Evolutionary conservation across 306 rosid genomes (phyloP), one percentile per base, ranked within the genome.

Genomic region (Rosa multiflora): DNA sequence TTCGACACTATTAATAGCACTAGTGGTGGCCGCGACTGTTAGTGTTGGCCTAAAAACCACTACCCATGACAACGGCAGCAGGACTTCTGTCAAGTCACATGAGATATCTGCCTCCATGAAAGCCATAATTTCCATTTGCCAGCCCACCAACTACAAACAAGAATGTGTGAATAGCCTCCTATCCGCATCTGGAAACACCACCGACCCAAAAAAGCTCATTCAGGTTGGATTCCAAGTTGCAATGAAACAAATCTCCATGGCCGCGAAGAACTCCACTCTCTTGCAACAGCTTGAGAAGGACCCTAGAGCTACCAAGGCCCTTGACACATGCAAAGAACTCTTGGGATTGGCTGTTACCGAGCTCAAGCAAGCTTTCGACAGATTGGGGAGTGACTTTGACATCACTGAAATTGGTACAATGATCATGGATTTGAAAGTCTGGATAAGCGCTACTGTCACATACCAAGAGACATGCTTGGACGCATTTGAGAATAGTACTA

Each of bases 391-490:
- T 0, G 72, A 51, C 0, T 87, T 85, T 11, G 86, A 92, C 9
- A 48, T 81, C 4, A 37, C 39, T 8, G 58, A 80, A 13, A 13
- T 89, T 0, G 86, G 82, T 0, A 68, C 61, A 13, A 63, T 83
- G 56, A 73, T 94, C n/a, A 75, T 79, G 43, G 90, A 86, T 63
- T 75, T 94, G 7, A 89, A 59, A 76, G 84, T 92, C 59, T 94
- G 96, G 96, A 80, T 92, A 0, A 90, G 91, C 20, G 96, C 96
- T 39, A 84, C 88, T 35, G 52, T 90, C 59, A 89, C 98, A 0
- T 92, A 94, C 82, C 92, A 89, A 72, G 89, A 89, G 5, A 92
- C 93, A 4, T 92, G 98, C 63, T 68, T 94, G 82, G 97, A 94
- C 46, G 92, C 87, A 2, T 94, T 94, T 21, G 53, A 85, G 18